phyloP scores from a whole-genome alignment of 2,329 filamentous ascomycete species.

The Elsinoe perseae region DNA sequence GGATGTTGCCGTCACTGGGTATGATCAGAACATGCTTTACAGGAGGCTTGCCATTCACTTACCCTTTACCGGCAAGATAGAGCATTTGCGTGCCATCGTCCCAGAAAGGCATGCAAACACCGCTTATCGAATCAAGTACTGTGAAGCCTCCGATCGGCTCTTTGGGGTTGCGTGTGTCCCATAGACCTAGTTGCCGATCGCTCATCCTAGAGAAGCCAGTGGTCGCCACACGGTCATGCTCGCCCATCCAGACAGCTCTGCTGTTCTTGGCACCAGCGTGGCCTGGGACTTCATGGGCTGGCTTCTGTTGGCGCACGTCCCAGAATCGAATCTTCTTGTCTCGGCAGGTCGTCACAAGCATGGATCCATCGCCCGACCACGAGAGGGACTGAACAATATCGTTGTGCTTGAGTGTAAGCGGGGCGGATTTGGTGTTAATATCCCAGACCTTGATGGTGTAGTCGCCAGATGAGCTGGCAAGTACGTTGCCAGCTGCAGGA shows the following conservation, averaged over 20 bases:
- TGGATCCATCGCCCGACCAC: constrained; percentile 82
- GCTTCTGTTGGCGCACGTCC: constrained; percentile 89
- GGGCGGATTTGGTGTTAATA: constrained; percentile 66
- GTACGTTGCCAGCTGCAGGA: constrained; percentile 87
- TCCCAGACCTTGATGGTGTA: constrained; percentile 96
- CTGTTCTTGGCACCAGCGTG: constrained; percentile 96
- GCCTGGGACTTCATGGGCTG: constrained; percentile 74
- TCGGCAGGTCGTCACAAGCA: constrained; percentile 85
- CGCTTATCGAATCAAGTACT: constrained; percentile 88
- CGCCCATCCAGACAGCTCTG: constrained; percentile 91
- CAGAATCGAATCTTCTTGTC: constrained; percentile 98
- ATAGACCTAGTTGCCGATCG: constrained; percentile 88
- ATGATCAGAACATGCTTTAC: constrained; percentile 15
- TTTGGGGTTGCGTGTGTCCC: constrained; percentile 73
- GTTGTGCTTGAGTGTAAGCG: constrained; percentile 70
- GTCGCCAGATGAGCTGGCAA: constrained; percentile 91
- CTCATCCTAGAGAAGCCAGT: constrained; percentile 99
- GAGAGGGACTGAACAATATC: constrained; percentile 94
- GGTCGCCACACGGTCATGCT: constrained; percentile 90
- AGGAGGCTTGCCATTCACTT: constrained; percentile 32
- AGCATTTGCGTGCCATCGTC: constrained; percentile 92
- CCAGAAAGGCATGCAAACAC: constrained; percentile 99
- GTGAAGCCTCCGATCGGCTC: constrained; percentile 87
- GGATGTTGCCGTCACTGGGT: constrained; percentile 87
- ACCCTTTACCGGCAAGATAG: constrained; percentile 96